Evolutionary conservation across 169 alveolate genomes (phyloP), one percentile per base, ranked within the genome.

Genomic region (Plasmodium reichenowi): DNA sequence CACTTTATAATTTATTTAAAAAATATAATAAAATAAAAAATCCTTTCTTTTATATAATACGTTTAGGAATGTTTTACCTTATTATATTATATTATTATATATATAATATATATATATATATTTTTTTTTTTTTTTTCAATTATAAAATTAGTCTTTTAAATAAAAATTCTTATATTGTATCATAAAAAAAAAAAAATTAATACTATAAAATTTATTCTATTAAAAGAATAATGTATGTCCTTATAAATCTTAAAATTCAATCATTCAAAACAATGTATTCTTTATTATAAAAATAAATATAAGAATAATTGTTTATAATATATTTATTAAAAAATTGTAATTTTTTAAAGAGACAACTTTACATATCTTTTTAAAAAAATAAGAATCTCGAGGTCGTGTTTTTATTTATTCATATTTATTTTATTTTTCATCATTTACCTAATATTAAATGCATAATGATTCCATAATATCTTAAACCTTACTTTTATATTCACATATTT

Each of bases 11-110:
- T 64, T 76, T 24, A 66, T 62, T 64, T 54, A 48, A 50, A 76
- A 64, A 43, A 26, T 26, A 47, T 15, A 64, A 15, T 56, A 56
- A 15, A 22, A 76, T 64, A 64, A 76, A 76, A 76, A 74, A 64
- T 76, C 72, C 67, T 76, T 76, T 76, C 67, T 66, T 56, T 76
- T 20, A 76, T 63, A 24, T 76, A 50, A 76, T 76, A 76, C 78
- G 54, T 64, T 76, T 50, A 63, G 67, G 32, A 38, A 74, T 74
- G 6, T 64, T n/a, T 26, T 76, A 50, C 47, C 48, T 52, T 50
- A 15, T 29, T 24, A 76, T 32, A 66, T 64, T 15, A 63, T 76
- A 76, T 38, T 64, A 62, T 48, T 64, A 47, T 12, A 13, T 50
- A 52, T 76, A 68, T 26, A 64, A 64, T 43, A 59, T 15, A 75